Base-by-base conservation (phyloP, 2,329 filamentous ascomycete species). In the Phaeomoniella chlamydospora region DNA sequence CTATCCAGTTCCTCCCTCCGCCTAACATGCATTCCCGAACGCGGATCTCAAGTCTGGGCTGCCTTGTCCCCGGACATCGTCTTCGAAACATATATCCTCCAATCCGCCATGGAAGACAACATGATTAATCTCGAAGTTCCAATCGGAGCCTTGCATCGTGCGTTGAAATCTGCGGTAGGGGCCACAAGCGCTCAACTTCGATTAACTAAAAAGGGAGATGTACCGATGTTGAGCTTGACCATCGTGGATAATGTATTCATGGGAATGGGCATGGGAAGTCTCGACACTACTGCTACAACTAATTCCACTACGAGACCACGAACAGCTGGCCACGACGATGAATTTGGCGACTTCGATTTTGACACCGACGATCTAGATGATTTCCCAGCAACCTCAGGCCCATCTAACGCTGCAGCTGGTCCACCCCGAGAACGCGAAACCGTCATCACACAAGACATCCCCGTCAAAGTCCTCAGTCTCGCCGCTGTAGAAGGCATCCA, bases 111-210 rank as follows among this genome's bases (percentile, higher is more conserved):
- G 33, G 65, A 66, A 29, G 68, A 75, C 56, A 94, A 94, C 59
- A 83, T 86, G 36, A 94, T 98, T 61, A 94, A 98, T 59, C 78
- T 98, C 43, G 90, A 98, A 61, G 74, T 98, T 1, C 86, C 90
- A 16, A 75, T 96, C n/a, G 72, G 74, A 11, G 79, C 83, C 2
- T 74, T 98, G 15, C 83, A 90, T 50, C 80, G 87, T 40, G 90
- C 90, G n/a, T 75, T 98, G 39, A 85, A 80, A 49, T 94, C 87
- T 22, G 88, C 88, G 31, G 65, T 81, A 36, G 79, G 83, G 52
- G 84, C 83, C 48, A 76, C 79, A 13, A 80, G 83, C 13, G 85
- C 87, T 37, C 81, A 80, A 11, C 74, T 98, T 29, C 80, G 88
- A 29, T 74, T 98, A 30, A 94, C 88, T 15, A 96, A 96, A 57